Evolutionary conservation across 2,329 filamentous ascomycete species (phyloP), one percentile per base, ranked within the genome.

Genomic region (Colletotrichum sp.): DNA sequence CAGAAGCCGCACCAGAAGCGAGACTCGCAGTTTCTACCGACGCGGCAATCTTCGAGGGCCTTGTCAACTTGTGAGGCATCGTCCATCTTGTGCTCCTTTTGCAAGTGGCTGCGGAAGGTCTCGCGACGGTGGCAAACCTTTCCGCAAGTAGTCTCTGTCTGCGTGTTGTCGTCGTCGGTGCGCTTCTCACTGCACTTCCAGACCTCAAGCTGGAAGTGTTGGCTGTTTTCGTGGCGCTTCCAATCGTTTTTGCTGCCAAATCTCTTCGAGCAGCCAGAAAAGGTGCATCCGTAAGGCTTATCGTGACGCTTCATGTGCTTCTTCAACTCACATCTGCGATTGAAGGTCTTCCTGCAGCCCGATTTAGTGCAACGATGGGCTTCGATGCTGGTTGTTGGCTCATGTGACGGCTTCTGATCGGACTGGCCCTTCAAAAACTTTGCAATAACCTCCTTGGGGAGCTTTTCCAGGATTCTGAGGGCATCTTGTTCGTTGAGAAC

Each of bases 201-300:
- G 64, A 89, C 89, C 80, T 96, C 93, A 8, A 90, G 83, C 75
- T 94, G 91, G 77, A 91, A 92, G 82, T 98, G 96, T 80, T 96
- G 94, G 19, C 91, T 92, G 78, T 92, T 94, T 81, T 98, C 96
- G 81, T 98, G 96, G 2, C 96, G 92, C 82, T 98, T 98, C 96
- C 92, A 98, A 84, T 98, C 96, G 75, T 95, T 96, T 82, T 98
- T 98, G 83, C 94, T 96, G n/a, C 96, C 96, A 79, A 98, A 98
- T 0, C 82, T 88, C 81, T 95, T 96, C 65, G 85, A 83, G 81
- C 96, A 98, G 34, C 86, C 84, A 11, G 88, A 84, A 78, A 93
- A 94, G 0, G 95, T 98, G 83, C 96, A 98, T 15, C 92, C 93
- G 78, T 96, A 98, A 0, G 95, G 96, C 78, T 92, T 93, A 9